Evolutionary conservation across 192 early-diverging fungal species (phyloP).

Genomic region (Dimargaris xerosporica): DNA sequence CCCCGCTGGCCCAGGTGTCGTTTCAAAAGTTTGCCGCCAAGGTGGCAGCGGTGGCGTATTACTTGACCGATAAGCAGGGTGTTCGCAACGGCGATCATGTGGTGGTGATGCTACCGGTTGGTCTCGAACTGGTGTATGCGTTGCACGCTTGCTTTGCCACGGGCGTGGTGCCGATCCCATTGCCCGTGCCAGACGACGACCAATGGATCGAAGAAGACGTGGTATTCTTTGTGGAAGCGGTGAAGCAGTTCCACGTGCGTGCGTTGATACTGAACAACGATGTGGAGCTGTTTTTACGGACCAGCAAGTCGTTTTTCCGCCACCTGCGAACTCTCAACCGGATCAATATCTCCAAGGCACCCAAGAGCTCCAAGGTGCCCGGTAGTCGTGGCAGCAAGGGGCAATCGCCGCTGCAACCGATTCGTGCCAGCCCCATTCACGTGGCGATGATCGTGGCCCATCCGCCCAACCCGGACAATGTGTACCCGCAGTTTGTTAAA

Average conservation of each 20-base stretch:
- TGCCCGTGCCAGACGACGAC: constrained; percentile 44
- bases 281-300: constrained; percentile 49
- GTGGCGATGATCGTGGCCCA: constrained; percentile 43
- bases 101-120: constrained; percentile 45
- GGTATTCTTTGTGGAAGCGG: constrained; percentile 38
- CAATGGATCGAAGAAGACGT: constrained; percentile 51
- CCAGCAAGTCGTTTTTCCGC: constrained; percentile 22
- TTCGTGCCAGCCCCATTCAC: constrained; percentile 12
- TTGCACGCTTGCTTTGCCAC: constrained; percentile 71
- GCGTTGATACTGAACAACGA: constrained; percentile 42
- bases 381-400: background rate
- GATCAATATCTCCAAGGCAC: constrained; percentile 45
- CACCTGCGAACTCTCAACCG: constrained; percentile 18
- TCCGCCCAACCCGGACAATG: constrained; percentile 20
- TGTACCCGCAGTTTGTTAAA: constrained; percentile 28
- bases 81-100: constrained; percentile 39
- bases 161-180: constrained; percentile 53
- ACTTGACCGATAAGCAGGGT: constrained; percentile 40
- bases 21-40: constrained; percentile 54
- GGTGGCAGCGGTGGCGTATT: constrained; percentile 45
- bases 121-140: constrained; percentile 50
- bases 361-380: constrained; percentile 35
- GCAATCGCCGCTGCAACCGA: background rate
- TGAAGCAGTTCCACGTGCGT: constrained; percentile 41
- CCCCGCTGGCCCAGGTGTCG: constrained; percentile 40